Evolutionary conservation across 1,139 yeast genomes (phyloP).

Genomic region (Yamadazyma conglobata): DNA sequence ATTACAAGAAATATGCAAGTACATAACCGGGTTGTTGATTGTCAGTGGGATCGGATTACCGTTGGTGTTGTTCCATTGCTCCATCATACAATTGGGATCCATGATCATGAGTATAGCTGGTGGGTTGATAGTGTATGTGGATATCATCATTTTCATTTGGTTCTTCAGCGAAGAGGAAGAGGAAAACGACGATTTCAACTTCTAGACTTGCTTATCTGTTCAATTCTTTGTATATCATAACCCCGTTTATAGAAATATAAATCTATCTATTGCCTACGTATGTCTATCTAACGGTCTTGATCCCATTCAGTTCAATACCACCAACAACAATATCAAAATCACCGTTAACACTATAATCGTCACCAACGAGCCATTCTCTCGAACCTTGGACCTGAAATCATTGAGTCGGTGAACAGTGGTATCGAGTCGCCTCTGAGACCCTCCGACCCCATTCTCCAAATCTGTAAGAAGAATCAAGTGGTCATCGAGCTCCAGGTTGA

Average conservation of each 20-base stretch:
- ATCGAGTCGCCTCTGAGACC: conserved; percentile 47
- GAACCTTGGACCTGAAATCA: conserved; percentile 52
- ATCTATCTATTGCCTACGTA: neutral
- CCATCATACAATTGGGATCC: conserved; percentile 54
- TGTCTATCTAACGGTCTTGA: neutral
- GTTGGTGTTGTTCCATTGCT: conserved; percentile 57
- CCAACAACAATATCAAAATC: conserved; percentile 54
- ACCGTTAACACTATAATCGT: conserved; percentile 64
- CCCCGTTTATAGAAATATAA: conserved; percentile 1
- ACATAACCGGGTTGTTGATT: conserved; percentile 61
- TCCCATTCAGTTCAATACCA: conserved; percentile 53
- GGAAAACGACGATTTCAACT: conserved; percentile 52
- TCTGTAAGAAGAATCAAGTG: conserved; percentile 70
- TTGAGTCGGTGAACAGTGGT: conserved; percentile 54
- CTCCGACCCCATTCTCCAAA: conserved; percentile 63
- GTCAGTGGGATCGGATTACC: conserved; percentile 71
- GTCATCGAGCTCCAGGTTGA: conserved; percentile 63
- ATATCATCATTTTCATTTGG: conserved; percentile 67
- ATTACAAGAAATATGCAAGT: conserved; percentile 58
- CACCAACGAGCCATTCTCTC: conserved; percentile 69
- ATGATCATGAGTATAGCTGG: conserved; percentile 66
- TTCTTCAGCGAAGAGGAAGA: conserved; percentile 60
- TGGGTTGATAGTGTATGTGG: conserved; percentile 67
- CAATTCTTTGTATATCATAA: too few species aligned
- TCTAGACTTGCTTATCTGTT: conserved; percentile 22